Base-by-base conservation (phyloP, 176 grass and related monocot genomes). In the Oryza australiensis region DNA sequence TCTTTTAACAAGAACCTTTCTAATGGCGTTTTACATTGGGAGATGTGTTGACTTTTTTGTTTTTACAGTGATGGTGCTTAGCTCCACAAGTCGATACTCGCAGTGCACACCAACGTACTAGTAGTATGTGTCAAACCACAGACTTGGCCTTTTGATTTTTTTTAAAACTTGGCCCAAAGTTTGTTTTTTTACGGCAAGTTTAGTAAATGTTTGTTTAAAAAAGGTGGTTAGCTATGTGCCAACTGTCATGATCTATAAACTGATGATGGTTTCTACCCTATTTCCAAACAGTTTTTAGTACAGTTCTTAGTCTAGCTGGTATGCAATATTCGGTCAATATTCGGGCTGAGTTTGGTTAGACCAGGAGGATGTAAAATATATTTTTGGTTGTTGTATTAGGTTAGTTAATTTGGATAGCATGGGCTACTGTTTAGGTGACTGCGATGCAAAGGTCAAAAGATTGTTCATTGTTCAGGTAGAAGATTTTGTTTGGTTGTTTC, bases 21-120 rank as follows among this genome's bases (percentile, higher is more conserved):
- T 55, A 22, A 55, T 55, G 51, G 51, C 20, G 20, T 55, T 55
- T n/a, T 55, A 15, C 51, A 22, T 55, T 8, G 51, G 51, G 20
- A 74, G 76, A 49, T 29, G 62, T 74, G 62, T 74, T 88, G 86
- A 84, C 86, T 57, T 80, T 74, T 53, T 55, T 55, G 20, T 73
- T 76, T 28, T 26, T 24, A 11, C 0, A 49, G 35, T 8, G 80
- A 15, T 42, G 65, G 68, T 62, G 79, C 26, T 32, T 18, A 46
- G 29, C 51, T 55, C 1, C 18, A 55, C 34, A 24, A 83, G 57
- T 48, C 35, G 26, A 75, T 30, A 15, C 68, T 60, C 45, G 34
- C 16, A 38, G 26, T 20, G 43, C 78, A 80, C 20, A 69, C 29
- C 29, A 57, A 40, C 10, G 38, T 37, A 16, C 20, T 35, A 24